phyloP scores from a whole-genome alignment of 192 early-diverging fungal species.

The Linderina pennispora region DNA sequence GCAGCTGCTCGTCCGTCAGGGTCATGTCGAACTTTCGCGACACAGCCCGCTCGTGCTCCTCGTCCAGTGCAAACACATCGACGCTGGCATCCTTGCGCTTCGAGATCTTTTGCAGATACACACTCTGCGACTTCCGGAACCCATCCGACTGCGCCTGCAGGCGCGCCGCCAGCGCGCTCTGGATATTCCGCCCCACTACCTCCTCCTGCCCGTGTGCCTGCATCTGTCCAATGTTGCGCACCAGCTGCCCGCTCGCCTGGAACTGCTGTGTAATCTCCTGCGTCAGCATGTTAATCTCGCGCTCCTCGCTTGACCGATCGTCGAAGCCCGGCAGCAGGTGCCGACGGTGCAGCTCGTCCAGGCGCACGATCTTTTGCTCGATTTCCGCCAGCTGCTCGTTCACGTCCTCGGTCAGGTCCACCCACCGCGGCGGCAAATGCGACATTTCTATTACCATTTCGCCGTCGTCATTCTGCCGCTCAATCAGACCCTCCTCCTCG shows the following conservation, averaged over 20 bases:
- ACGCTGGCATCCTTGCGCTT: slow-evolving; percentile 38
- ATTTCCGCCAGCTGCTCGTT: slow-evolving; percentile 61
- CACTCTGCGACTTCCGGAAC: slow-evolving; percentile 86
- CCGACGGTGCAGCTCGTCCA: slow-evolving; percentile 80
- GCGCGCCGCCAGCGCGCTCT: slow-evolving; percentile 79
- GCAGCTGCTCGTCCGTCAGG: slow-evolving; percentile 84
- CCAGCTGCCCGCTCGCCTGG: slow-evolving; percentile 68
- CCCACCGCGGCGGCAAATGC: slow-evolving; percentile 89
- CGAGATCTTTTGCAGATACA: slow-evolving; percentile 69
- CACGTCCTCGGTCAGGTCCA: slow-evolving; percentile 88
- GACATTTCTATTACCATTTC: slow-evolving; percentile 86
- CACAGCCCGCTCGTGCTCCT: slow-evolving; percentile 29
- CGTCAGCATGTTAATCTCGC: slow-evolving; percentile 76
- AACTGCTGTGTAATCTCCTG: slow-evolving; percentile 88
- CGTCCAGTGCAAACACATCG: slow-evolving; percentile 38
- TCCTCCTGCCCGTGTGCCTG: slow-evolving; percentile 57
- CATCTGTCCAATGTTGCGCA: slow-evolving; percentile 62
- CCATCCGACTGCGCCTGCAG: slow-evolving; percentile 75
- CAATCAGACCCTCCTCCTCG: slow-evolving; percentile 46
- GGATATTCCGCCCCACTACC: slow-evolving; percentile 76
- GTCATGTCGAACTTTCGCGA: slow-evolving; percentile 44
- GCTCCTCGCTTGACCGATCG: slow-evolving; percentile 72
- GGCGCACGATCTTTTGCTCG: slow-evolving; percentile 50
- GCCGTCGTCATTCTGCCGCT: slow-evolving; percentile 59
- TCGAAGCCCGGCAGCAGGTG: slow-evolving; percentile 93